phyloP scores from a whole-genome alignment of 495 filamentous ascomycete genomes.

The Poronia punctata region DNA sequence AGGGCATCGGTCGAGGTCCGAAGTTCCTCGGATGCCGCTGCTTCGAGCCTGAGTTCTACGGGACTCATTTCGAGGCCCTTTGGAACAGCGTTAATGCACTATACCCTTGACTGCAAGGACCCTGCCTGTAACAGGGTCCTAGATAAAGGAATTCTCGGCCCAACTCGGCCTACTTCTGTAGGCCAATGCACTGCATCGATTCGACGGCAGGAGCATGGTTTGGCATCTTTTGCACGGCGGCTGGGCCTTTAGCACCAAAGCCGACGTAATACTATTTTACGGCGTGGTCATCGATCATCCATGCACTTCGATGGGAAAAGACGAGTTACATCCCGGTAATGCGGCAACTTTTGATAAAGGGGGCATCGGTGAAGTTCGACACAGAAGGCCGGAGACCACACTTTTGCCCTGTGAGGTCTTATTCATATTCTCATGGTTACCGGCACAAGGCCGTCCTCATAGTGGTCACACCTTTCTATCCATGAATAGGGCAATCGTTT shows the following conservation, averaged over 20 bases:
- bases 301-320: neutral
- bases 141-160: neutral
- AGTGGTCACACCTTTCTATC: neutral
- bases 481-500: neutral
- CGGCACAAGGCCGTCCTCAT: neutral
- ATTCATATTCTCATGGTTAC: neutral
- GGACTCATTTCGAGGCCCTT: neutral
- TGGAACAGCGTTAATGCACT: conserved; percentile 6
- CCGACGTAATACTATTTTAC: neutral
- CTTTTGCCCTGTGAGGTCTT: no score
- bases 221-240: conserved; percentile 3
- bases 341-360: no score
- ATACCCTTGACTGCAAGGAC: conserved; percentile 7
- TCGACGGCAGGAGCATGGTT: conserved; percentile 23
- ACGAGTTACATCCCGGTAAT: no score
- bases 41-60: conserved; percentile 2
- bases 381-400: no score
- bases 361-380: no score
- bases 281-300: neutral
- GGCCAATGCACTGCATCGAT: conserved; percentile 28
- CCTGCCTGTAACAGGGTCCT: neutral
- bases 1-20: neutral
- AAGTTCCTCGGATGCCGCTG: neutral
- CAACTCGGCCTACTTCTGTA: conserved; percentile 12
- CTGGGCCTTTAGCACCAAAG: no score